Evolutionary conservation across 768 basidiomycete genomes (phyloP), one percentile per base, ranked within the genome.

Genomic region (Epithele typhae): DNA sequence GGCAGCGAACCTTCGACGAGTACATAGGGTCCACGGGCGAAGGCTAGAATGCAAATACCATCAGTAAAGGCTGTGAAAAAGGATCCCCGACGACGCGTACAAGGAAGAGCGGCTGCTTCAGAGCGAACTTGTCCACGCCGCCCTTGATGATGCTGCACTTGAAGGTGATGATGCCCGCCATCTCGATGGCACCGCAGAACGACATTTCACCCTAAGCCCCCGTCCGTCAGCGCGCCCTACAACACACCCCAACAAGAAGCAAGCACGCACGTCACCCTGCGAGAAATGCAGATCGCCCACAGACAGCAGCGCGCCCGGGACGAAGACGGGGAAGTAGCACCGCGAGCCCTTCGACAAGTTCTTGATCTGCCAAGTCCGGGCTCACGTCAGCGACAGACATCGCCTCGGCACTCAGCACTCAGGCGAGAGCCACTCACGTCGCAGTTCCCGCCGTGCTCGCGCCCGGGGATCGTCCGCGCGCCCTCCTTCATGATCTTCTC

Each of bases 371-470:
- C 32, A 49, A 1, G 2, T 11, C n/a, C n/a, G n/a, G n/a, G n/a
- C n/a, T 14, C 27, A 30, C 27, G 27, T 7, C 7, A 30, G 14
- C 27, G 8, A 14, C 7, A 30, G 14, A 30, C 27, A 30, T 14
- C 7, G 8, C 27, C 8, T 30, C 27, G 14, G 27, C 27, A 7
- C 27, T 30, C 27, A n/a, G 25, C 37, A 24, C 45, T 33, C 38
- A 22, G 14, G 7, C 27, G 7, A 7, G 27, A 30, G 14, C 3
- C 21, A 70, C 72, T 47, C 56, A 77, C 84, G 65, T 86, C 83
- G 57, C 83, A 85, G 49, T 86, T 85, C 23, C 87, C 87, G 15
- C 87, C 86, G 60, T 88, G 84, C 59, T 90, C 86, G n/a, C 87
- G 63, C 12, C 82, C 84, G 6, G 87, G 87, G 35, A 86, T 70